A percentile compares a stretch with the other conserved stretches of the same genome.
Conservation (phyloP, 352 stramenopile genomes). For the Lagenidium sp. region DNA sequence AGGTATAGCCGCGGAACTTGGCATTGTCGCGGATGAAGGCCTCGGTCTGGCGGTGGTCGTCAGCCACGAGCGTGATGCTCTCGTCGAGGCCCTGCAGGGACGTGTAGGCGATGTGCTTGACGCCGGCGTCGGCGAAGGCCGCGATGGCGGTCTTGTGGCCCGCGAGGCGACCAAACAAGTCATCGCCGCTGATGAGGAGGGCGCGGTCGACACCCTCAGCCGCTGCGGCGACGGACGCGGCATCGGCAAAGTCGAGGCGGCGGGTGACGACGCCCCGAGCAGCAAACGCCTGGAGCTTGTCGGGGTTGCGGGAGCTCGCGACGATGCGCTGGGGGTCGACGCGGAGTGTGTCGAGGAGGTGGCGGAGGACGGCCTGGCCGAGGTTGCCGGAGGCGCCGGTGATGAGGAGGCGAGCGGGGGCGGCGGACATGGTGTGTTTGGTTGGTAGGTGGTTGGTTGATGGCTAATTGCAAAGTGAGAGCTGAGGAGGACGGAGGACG, state of each 20-base stretch:
- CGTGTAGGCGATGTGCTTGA: conserved; percentile 16
- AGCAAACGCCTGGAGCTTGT: conserved; percentile 6
- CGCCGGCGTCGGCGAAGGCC: conserved; percentile 4
- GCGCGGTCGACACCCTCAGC: conserved; percentile 11
- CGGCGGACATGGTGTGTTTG: no score
- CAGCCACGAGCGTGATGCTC: background rate
- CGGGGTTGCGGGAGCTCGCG: conserved; percentile 8
- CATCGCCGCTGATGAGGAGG: conserved; percentile 9
- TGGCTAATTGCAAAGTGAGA: no score
- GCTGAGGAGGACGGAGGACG: no score
- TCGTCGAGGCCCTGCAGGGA: conserved; percentile 8
- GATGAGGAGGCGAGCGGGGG: conserved; percentile 11
- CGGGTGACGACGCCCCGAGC: conserved; percentile 4
- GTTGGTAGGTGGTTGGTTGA: no score
- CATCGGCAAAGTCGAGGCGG: conserved; percentile 7
- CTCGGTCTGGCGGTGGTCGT: conserved; percentile 6
- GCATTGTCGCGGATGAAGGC: conserved; percentile 5
- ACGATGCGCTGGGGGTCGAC: conserved; percentile 13
- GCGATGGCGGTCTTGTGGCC: conserved; percentile 4
- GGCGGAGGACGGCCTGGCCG: conserved; percentile 7
- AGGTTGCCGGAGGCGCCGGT: conserved; percentile 15
- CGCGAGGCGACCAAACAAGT: background rate
- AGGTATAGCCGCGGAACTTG: conserved; percentile 9
- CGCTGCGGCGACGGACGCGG: conserved; percentile 7
- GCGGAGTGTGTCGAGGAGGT: conserved; percentile 17